phyloP scores from a whole-genome alignment of 2,329 filamentous ascomycete genomes.

The Alternaria angustiovoidea region DNA sequence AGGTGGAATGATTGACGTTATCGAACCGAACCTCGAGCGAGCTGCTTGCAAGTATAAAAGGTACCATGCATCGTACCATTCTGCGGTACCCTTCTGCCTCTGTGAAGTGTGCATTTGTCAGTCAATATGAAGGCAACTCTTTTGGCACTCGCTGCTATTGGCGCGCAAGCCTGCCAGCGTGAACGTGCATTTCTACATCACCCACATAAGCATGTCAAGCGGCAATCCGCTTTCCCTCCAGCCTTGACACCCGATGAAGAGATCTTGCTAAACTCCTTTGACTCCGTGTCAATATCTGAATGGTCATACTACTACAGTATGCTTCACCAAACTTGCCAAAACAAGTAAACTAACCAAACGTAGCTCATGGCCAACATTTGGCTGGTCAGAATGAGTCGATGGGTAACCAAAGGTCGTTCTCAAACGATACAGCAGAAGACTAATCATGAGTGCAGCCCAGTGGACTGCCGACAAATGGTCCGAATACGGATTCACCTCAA shows the following conservation, averaged over 20 bases:
- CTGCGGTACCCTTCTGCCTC: slow-evolving; percentile 5
- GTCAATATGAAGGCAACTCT: slow-evolving; percentile 38
- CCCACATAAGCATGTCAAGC: slow-evolving; percentile 35
- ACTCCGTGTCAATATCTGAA: slow-evolving; percentile 50
- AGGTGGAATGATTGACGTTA: slow-evolving; percentile 30
- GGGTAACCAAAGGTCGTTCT: slow-evolving; percentile 3
- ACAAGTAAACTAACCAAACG: slow-evolving; percentile 15
- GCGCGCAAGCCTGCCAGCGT: slow-evolving; percentile 46
- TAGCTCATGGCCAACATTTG: slow-evolving; percentile 45
- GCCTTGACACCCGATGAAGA: slow-evolving; percentile 48
- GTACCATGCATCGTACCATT: slow-evolving; percentile 4
- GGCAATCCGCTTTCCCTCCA: slow-evolving; percentile 44
- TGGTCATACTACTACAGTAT: slow-evolving; percentile 52
- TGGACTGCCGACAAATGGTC: slow-evolving; percentile 51
- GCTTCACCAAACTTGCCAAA: background rate
- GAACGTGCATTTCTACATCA: slow-evolving; percentile 38
- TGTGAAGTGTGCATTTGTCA: slow-evolving; percentile 6
- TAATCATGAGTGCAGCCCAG: slow-evolving; percentile 34
- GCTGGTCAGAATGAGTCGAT: slow-evolving; percentile 48
- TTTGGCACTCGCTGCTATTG: slow-evolving; percentile 40
- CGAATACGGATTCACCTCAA: slow-evolving; percentile 47
- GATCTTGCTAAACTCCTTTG: slow-evolving; percentile 52
- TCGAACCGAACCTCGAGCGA: slow-evolving; percentile 11
- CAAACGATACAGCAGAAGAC: background rate
- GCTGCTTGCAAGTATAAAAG: slow-evolving; percentile 24